Percentiles rank a stretch among this genome's conserved stretches.
Evolutionary conservation across 192 early-diverging fungal species (phyloP).

Genomic region (Coemansia sp.): DNA sequence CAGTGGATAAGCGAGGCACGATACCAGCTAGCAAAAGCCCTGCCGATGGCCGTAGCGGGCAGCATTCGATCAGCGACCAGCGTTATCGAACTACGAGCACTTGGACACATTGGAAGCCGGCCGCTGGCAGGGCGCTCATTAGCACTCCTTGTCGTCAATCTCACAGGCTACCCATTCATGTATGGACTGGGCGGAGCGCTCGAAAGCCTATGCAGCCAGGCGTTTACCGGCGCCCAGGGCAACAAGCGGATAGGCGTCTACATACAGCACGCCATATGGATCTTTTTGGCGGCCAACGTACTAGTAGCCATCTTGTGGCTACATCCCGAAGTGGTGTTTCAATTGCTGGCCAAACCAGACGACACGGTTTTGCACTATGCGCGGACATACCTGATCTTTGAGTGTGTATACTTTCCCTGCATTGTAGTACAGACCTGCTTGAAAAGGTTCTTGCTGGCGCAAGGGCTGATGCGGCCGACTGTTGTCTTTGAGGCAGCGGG

Average conservation of each 20-base stretch:
- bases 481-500: constrained; percentile 75
- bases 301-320: constrained; percentile 43
- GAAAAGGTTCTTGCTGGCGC: constrained; percentile 83
- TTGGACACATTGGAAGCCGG: constrained; percentile 64
- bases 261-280: constrained; percentile 82
- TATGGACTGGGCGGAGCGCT: constrained; percentile 75
- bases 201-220: constrained; percentile 78
- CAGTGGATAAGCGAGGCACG: constrained; percentile 36
- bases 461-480: constrained; percentile 88
- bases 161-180: constrained; percentile 75
- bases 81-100: constrained; percentile 64
- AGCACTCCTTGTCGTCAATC: constrained; percentile 71
- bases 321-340: constrained; percentile 56
- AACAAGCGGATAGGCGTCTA: constrained; percentile 66
- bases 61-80: constrained; percentile 65
- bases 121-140: constrained; percentile 71
- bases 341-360: constrained; percentile 75
- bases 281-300: constrained; percentile 54
- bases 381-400: constrained; percentile 65
- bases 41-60: constrained; percentile 66
- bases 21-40: constrained; percentile 36
- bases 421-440: constrained; percentile 80
- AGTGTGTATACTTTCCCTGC: constrained; percentile 76
- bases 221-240: constrained; percentile 65
- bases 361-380: constrained; percentile 69